phyloP scores from a whole-genome alignment of 2,329 filamentous ascomycete genomes.

The Paracamarosporium sp. region DNA sequence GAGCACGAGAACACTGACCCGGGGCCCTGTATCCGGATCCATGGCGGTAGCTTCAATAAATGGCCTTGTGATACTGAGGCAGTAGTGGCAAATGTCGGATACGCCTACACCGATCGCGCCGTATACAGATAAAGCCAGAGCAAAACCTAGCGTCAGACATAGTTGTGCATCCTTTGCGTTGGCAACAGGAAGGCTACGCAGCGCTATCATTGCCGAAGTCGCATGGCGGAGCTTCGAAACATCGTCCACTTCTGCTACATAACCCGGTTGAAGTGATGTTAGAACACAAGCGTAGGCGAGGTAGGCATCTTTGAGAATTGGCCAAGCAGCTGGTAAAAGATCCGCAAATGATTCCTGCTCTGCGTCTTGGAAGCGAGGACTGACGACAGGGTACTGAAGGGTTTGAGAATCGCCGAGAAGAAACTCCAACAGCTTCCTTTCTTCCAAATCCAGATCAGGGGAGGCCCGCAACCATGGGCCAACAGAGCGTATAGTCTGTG shows the following conservation, averaged over 20 bases:
- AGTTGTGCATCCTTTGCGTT: constrained; percentile 10
- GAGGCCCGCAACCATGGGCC: not conserved
- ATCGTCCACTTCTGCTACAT: not conserved
- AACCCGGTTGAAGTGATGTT: constrained; percentile 6
- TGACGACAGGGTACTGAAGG: constrained; percentile 9
- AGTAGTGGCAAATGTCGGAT: constrained; percentile 13
- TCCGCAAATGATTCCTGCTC: constrained; percentile 9
- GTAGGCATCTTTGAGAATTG: constrained; percentile 13
- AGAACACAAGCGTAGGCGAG: constrained; percentile 11
- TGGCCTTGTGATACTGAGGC: constrained; percentile 9
- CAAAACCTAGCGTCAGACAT: constrained; percentile 10
- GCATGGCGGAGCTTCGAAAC: constrained; percentile 7
- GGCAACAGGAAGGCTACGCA: constrained; percentile 9
- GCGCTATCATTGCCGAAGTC: constrained; percentile 6
- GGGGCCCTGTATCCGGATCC: constrained; percentile 1
- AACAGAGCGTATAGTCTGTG: not conserved
- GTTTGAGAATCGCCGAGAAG: constrained; percentile 6
- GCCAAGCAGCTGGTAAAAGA: constrained; percentile 8
- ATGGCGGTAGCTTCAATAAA: constrained; percentile 3
- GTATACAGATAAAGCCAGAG: constrained; percentile 10
- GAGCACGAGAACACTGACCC: constrained; percentile 10
- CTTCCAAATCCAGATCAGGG: constrained; percentile 4
- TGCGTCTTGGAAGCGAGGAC: constrained; percentile 8
- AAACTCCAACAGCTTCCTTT: constrained; percentile 8
- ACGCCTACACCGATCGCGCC: constrained; percentile 9